Evolutionary conservation across 2,329 filamentous ascomycete genomes (phyloP), one percentile per base, ranked within the genome.

Genomic region (Botrytis tulipae): DNA sequence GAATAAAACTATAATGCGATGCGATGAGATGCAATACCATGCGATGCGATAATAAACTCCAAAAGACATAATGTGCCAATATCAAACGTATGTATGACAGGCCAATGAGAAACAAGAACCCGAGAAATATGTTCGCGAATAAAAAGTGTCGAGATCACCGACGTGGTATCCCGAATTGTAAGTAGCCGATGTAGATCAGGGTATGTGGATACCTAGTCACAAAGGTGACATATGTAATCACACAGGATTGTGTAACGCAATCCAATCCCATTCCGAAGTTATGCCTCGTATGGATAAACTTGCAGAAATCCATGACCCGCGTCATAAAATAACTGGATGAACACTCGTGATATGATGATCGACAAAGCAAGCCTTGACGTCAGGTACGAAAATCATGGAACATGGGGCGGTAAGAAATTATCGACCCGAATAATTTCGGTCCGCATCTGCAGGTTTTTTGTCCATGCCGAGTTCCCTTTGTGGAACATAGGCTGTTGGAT

Each of bases 311-410:
- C n/a, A 40, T 40, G 42, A 37, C 12, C 25, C 46, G 22, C 29
- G 25, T 67, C 44, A 46, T 37, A 37, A 67, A 51, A 67, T 40
- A 29, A 67, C 25, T 67, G 63, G 22, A 51, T 67, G 35, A 51
- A 51, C n/a, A 32, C 22, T 25, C 25, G n/a, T n/a, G n/a, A n/a
- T 51, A 18, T 51, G 44, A 37, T 37, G 44, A 67, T 67, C 44
- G 63, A 35, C 44, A 51, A 51, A 32, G 44, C 44, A 37, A 48
- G 42, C 63, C 44, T 48, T 18, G 32, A 51, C 63, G 63, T 44
- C 44, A 37, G 44, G 44, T 32, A 67, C 22, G 32, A 67, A 18
- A 51, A 37, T 46, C 22, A 67, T 67, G 63, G 32, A 14, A 67
- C 32, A 16, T 9, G 63, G 40, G 63, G 44, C 32, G 63, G 32